Evolutionary conservation across 2,329 filamentous ascomycete genomes (phyloP).

Genomic region (Diaporthe capsici): DNA sequence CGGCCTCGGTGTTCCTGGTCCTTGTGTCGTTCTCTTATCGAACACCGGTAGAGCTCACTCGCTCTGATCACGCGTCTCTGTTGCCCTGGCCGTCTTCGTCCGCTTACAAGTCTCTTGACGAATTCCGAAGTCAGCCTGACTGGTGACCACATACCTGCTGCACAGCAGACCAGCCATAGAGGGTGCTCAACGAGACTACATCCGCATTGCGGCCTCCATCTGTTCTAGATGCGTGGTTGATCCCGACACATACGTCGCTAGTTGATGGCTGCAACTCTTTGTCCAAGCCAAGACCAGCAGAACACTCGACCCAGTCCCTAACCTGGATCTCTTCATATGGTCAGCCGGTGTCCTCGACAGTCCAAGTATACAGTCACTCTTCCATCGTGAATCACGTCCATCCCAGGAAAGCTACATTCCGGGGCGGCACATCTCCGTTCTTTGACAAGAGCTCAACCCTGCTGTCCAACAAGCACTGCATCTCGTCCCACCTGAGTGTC

Average conservation of each 20-base stretch:
- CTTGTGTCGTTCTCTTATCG: not conserved
- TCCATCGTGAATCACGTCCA: not conserved
- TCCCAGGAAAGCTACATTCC: conserved; percentile 3
- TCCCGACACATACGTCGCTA: not conserved
- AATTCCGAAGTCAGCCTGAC: conserved; percentile 30
- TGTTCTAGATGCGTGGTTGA: not conserved
- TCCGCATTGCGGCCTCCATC: not conserved
- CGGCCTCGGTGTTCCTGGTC: not conserved
- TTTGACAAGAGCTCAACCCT: conserved; percentile 28
- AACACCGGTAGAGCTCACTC: conserved; percentile 1
- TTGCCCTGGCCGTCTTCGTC: conserved; percentile 8
- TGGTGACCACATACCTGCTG: conserved; percentile 24
- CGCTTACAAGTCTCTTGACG: not conserved
- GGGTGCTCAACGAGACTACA: not conserved
- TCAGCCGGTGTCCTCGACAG: not conserved
- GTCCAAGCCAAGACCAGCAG: not conserved
- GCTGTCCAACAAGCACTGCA: conserved; percentile 35
- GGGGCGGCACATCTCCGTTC: conserved; percentile 1
- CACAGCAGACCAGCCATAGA: conserved; percentile 7
- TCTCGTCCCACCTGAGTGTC: conserved; percentile 37
- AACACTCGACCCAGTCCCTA: not conserved
- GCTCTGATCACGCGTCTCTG: conserved; percentile 1
- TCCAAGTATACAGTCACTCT: not conserved
- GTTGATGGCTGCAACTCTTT: conserved; percentile 1
- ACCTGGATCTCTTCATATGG: not conserved